phyloP scores from a whole-genome alignment of 1,284 basidiomycete genomes.

The Porodaedalea pini region DNA sequence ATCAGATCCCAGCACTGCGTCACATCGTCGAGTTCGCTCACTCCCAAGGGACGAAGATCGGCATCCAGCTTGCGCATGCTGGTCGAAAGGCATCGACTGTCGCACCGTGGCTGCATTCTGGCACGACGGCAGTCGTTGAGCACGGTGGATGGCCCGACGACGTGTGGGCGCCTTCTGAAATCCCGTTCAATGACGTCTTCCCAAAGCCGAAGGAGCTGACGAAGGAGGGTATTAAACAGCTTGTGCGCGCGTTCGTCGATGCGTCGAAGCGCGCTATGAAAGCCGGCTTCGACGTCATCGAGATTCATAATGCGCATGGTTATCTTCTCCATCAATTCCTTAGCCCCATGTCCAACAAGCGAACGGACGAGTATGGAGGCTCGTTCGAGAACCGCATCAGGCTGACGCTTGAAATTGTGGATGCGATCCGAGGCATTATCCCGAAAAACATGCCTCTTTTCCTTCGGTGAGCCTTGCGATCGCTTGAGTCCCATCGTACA shows the following conservation, averaged over 20 bases:
- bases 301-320: slow-evolving; percentile 57
- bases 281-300: slow-evolving; percentile 50
- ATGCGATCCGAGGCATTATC: slow-evolving; percentile 39
- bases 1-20: slow-evolving; percentile 51
- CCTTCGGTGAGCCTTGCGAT: slow-evolving; percentile 45
- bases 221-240: slow-evolving; percentile 41
- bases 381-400: slow-evolving; percentile 51
- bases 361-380: slow-evolving; percentile 54
- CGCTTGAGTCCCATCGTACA: slow-evolving; percentile 34
- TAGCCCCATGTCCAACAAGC: slow-evolving; percentile 47
- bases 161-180: slow-evolving; percentile 38
- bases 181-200: slow-evolving; percentile 48
- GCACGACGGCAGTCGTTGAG: slow-evolving; percentile 26
- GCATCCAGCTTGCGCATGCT: slow-evolving; percentile 61
- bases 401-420: slow-evolving; percentile 44
- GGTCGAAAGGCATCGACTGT: slow-evolving; percentile 56
- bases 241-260: slow-evolving; percentile 46
- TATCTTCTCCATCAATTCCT: slow-evolving; percentile 40
- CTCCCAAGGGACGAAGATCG: slow-evolving; percentile 44
- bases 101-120: slow-evolving; percentile 40
- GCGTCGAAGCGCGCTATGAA: slow-evolving; percentile 42
- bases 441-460: slow-evolving; percentile 44
- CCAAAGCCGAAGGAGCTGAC: slow-evolving; percentile 53
- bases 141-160: slow-evolving; percentile 47
- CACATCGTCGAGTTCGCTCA: slow-evolving; percentile 58